These are phyloP conservation scores for Fomitopsis pinicola DNA, from an alignment of 1,284 basidiomycete genomes.

Conservation along the genomic window DNA sequence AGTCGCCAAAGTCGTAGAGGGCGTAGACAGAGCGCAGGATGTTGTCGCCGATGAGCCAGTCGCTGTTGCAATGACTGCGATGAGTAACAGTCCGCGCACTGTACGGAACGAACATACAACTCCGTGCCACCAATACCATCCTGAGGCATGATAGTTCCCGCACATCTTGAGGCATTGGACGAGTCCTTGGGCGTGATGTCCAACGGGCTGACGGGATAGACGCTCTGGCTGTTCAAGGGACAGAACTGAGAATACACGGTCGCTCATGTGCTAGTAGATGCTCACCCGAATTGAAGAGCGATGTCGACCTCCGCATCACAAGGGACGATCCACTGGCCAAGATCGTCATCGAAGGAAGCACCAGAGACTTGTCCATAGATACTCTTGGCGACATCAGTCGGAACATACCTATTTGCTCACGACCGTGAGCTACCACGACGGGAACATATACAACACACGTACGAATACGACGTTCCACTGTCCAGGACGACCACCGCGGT, in stretches of 20 bases:
- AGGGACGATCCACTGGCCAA: slow-evolving; percentile 65
- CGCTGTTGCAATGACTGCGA: slow-evolving; percentile 37
- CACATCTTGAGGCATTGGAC: slow-evolving; percentile 45
- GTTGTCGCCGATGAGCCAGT: slow-evolving; percentile 80
- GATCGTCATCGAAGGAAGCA: slow-evolving; percentile 45
- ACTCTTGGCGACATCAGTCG: slow-evolving; percentile 53
- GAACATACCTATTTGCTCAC: slow-evolving; percentile 49
- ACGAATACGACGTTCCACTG: slow-evolving; percentile 78
- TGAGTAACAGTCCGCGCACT: neutral
- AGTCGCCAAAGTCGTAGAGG: slow-evolving; percentile 85
- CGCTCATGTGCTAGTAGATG: slow-evolving; percentile 2
- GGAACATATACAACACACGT: slow-evolving; percentile 23
- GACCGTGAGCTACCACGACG: neutral
- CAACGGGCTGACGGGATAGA: slow-evolving; percentile 73
- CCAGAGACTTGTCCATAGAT: slow-evolving; percentile 63
- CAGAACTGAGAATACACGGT: neutral
- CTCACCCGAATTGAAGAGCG: slow-evolving; percentile 70
- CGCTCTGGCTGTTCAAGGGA: slow-evolving; percentile 42
- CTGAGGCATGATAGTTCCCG: slow-evolving; percentile 71
- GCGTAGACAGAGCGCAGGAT: slow-evolving; percentile 81
- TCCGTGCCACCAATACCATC: slow-evolving; percentile 48
- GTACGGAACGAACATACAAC: slow-evolving; percentile 48
- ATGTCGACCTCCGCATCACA: slow-evolving; percentile 69
- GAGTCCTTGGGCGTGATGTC: slow-evolving; percentile 54
- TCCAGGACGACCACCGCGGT: slow-evolving; percentile 72